Conservation (phyloP, 75 land plant species). For the Gnetum montanum region DNA sequence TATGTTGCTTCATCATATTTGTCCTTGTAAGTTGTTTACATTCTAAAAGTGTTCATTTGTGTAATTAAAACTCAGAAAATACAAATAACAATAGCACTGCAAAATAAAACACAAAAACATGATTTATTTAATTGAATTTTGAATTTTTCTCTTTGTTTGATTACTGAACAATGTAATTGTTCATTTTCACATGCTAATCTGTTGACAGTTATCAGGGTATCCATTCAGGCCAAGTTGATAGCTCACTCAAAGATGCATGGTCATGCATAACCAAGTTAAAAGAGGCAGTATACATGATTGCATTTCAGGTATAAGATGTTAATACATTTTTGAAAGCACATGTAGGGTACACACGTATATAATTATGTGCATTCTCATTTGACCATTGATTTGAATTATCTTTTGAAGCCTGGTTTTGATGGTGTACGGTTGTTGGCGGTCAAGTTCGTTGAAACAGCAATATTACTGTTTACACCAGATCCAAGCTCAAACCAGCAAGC, state of each 20-base stretch:
- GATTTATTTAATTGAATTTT: too few relatives aligned
- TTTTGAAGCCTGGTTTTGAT: slow-evolving; percentile 61
- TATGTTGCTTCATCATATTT: too few relatives aligned
- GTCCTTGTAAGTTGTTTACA: too few relatives aligned
- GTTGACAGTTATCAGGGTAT: slow-evolving; percentile 46
- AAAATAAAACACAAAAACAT: too few relatives aligned
- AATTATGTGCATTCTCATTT: background rate
- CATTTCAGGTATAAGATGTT: slow-evolving; percentile 49
- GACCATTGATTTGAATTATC: background rate
- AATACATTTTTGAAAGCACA: background rate
- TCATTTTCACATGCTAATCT: background rate
- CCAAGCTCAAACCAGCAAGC: slow-evolving; percentile 61
- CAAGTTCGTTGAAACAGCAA: slow-evolving; percentile 69
- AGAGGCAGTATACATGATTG: slow-evolving; percentile 58
- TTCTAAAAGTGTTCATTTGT: too few relatives aligned
- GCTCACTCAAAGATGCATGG: slow-evolving; percentile 59
- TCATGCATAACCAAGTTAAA: slow-evolving; percentile 64
- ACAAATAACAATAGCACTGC: too few relatives aligned
- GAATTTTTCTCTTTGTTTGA: too few relatives aligned
- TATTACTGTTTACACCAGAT: slow-evolving; percentile 92
- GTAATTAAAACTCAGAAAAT: too few relatives aligned
- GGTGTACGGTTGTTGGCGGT: slow-evolving; percentile 65
- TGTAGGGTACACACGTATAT: background rate
- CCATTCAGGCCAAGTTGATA: slow-evolving; percentile 55
- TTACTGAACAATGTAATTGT: too few relatives aligned